Base-by-base conservation (phyloP, 2,329 filamentous ascomycete genomes). In the Colletotrichum nymphaeae region DNA sequence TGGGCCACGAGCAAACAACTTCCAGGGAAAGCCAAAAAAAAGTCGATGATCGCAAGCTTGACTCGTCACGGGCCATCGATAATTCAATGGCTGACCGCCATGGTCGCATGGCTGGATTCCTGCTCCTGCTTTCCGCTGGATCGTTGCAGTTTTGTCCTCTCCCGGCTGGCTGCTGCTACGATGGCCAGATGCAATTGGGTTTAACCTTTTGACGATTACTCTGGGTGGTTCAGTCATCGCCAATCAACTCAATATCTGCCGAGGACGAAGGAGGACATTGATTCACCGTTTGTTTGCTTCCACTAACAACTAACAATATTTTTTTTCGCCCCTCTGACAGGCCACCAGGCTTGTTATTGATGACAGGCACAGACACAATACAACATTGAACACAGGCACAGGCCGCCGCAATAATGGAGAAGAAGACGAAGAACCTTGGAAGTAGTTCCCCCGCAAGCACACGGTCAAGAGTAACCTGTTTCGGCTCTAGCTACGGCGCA, bases 391-490 rank as follows among this genome's bases (percentile, higher is more conserved):
- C 19, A 49, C 42, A 49, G 42, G 42, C 37, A 42, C 37, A 42
- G 37, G 37, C 16, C 37, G 14, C 19, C 19, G 42, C 19, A 22
- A 49, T 42, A 5, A 49, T 49, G 42, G 42, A 49, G 42, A 49
- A 22, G 19, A 49, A 49, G 19, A 49, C 16, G 42, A 49, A 49
- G 42, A 22, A 49, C 42, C 42, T 49, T 49, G 42, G 32, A 68
- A 22, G 53, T 63, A 24, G 24, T 37, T 73, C 60, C 71, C 70
- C 67, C 67, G 55, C 67, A 65, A 71, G 57, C 67, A 73, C 63
- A 46, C 67, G 26, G 55, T n/a, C 52, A 22, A 22, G 49, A 56
- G 37, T 69, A 73, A 65, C 67, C 56, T 58, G 24, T 70, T 57
- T 65, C 22, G 16, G 67, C 26, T 24, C 71, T 70, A 57, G 63